Evolutionary conservation across 2,329 filamentous ascomycete genomes (phyloP).

Genomic region (Cadophora luteo-olivacea): DNA sequence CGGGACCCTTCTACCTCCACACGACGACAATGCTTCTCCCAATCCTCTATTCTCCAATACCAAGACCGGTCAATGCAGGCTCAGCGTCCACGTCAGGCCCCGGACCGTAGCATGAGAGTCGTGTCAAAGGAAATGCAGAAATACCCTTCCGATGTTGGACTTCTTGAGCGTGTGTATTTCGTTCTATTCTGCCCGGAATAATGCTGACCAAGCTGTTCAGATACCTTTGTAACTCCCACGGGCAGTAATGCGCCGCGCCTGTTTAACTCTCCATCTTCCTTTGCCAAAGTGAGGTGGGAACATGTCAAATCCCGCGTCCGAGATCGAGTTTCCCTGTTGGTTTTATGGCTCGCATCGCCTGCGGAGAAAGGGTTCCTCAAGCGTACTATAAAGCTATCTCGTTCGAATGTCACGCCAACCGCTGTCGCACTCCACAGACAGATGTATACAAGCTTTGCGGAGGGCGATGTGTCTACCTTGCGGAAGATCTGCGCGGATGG

Average conservation of each 20-base stretch:
- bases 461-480: slow-evolving; percentile 59
- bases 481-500: slow-evolving; percentile 59
- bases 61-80: slow-evolving; percentile 11
- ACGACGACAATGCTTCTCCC: slow-evolving; percentile 37
- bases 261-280: slow-evolving; percentile 35
- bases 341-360: slow-evolving; percentile 34
- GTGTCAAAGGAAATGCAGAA: slow-evolving; percentile 25
- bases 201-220: slow-evolving; percentile 37
- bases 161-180: slow-evolving; percentile 37
- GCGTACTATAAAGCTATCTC: slow-evolving; percentile 50
- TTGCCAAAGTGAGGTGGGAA: slow-evolving; percentile 41
- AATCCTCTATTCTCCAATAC: slow-evolving; percentile 24
- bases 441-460: slow-evolving; percentile 67
- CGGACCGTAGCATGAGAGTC: slow-evolving; percentile 32
- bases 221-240: slow-evolving; percentile 47
- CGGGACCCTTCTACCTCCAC: slow-evolving; percentile 19
- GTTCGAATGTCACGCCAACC: slow-evolving; percentile 53
- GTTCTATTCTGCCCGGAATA: not conserved
- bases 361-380: slow-evolving; percentile 26
- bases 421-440: slow-evolving; percentile 65
- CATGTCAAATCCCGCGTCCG: slow-evolving; percentile 36
- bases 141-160: slow-evolving; percentile 39
- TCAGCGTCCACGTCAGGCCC: slow-evolving; percentile 11
- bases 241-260: slow-evolving; percentile 42
- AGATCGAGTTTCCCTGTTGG: slow-evolving; percentile 34